Conservation (phyloP, 805 yeast genomes). For the Hemisphaericaspora nanyangensis region DNA sequence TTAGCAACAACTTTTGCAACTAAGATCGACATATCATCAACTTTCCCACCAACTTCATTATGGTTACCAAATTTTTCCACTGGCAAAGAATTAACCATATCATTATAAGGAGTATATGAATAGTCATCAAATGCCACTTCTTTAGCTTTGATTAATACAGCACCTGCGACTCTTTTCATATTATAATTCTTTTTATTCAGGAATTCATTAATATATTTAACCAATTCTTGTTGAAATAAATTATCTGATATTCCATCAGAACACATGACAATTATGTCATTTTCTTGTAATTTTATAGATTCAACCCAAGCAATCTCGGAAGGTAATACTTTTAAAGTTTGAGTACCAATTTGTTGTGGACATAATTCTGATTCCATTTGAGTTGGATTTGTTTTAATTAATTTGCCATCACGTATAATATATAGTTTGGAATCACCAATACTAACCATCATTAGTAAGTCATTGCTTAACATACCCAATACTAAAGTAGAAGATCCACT, state of each 20-base stretch:
- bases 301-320: conserved; percentile 46
- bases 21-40: conserved; percentile 53
- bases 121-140: conserved; percentile 50
- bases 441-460: conserved; percentile 41
- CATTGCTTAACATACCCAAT: conserved; percentile 47
- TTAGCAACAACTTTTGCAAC: conserved; percentile 46
- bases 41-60: conserved; percentile 44
- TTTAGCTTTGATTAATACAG: conserved; percentile 41
- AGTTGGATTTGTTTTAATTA: conserved; percentile 41
- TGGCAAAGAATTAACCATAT: conserved; percentile 43
- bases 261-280: conserved; percentile 44
- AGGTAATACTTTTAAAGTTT: conserved; percentile 38
- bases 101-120: conserved; percentile 52
- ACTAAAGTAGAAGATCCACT: conserved; percentile 50
- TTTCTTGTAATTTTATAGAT: conserved; percentile 33
- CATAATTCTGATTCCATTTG: conserved; percentile 45
- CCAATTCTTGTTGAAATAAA: conserved; percentile 46
- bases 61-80: conserved; percentile 21
- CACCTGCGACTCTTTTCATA: conserved; percentile 37
- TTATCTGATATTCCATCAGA: conserved; percentile 56
- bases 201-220: conserved; percentile 31
- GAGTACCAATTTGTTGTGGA: conserved; percentile 56
- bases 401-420: conserved; percentile 44
- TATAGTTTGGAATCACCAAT: conserved; percentile 51
- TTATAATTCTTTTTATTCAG: conserved; percentile 23